Percentiles rank a stretch among this genome's conserved stretches.
These are phyloP conservation scores for Lentinus tigrinus DNA, from an alignment of 768 basidiomycete species.

Conservation along the genomic window DNA sequence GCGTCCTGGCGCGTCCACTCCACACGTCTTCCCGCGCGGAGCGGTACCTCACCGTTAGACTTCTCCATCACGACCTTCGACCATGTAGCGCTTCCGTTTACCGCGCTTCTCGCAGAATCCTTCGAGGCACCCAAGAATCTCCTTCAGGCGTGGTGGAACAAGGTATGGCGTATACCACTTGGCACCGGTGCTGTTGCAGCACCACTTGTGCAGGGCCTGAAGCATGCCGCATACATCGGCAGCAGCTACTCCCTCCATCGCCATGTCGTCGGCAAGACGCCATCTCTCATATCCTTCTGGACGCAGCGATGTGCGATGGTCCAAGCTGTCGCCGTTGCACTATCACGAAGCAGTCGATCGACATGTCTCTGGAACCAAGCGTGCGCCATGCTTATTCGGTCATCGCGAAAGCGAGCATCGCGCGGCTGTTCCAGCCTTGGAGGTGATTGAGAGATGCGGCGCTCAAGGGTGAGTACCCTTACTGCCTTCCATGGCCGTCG, in stretches of 20 bases:
- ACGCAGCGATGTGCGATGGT: constrained; percentile 1
- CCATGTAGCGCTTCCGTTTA: constrained; percentile 48
- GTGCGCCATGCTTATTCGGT: neutral
- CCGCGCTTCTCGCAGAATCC: constrained; percentile 45
- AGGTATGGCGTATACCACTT: constrained; percentile 28
- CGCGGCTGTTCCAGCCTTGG: neutral
- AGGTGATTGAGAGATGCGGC: constrained; percentile 1
- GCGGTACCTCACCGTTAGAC: constrained; percentile 54
- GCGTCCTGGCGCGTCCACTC: constrained; percentile 44
- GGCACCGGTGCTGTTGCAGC: neutral
- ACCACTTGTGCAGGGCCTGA: neutral
- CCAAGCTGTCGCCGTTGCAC: neutral
- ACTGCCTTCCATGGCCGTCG: too few species aligned
- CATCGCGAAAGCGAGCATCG: constrained; percentile 3
- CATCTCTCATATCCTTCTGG: constrained; percentile 4
- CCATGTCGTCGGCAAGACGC: neutral
- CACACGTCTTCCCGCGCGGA: constrained; percentile 12
- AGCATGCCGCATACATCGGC: neutral
- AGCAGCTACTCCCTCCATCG: neutral
- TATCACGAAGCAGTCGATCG: neutral
- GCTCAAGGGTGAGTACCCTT: constrained; percentile 2
- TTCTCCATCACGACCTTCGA: constrained; percentile 57
- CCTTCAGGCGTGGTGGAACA: constrained; percentile 53
- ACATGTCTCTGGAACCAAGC: neutral
- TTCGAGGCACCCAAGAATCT: constrained; percentile 37